phyloP scores from a whole-genome alignment of 352 stramenopile species.

The Thalassiosira ordinaria region DNA sequence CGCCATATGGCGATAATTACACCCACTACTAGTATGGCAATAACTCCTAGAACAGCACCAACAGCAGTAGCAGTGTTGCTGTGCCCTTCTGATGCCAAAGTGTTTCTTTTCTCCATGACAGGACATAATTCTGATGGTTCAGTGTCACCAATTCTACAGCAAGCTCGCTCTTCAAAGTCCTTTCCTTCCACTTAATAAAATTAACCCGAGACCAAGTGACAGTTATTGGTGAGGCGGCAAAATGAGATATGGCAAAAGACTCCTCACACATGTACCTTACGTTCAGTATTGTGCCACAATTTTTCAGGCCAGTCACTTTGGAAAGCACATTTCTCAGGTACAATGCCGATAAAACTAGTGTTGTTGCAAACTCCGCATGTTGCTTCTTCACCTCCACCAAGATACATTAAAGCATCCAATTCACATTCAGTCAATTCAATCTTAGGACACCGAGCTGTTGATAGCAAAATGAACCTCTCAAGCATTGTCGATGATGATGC shows the following conservation, averaged over 20 bases:
- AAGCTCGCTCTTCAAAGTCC: slow-evolving; percentile 37
- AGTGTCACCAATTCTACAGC: slow-evolving; percentile 34
- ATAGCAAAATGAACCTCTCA: slow-evolving; percentile 35
- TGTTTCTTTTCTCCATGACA: too few relatives aligned
- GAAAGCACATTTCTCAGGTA: slow-evolving; percentile 39
- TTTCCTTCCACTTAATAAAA: slow-evolving; percentile 37
- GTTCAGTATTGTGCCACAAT: slow-evolving; percentile 53
- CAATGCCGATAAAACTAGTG: slow-evolving; percentile 25
- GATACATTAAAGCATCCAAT: slow-evolving; percentile 35
- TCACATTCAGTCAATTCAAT: slow-evolving; percentile 49
- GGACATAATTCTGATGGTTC: slow-evolving; percentile 21
- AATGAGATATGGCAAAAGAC: not conserved
- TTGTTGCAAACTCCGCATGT: slow-evolving; percentile 43
- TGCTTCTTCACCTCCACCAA: slow-evolving; percentile 37
- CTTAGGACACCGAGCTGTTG: slow-evolving; percentile 45
- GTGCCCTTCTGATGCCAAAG: too few relatives aligned
- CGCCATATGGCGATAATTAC: too few relatives aligned
- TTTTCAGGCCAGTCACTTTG: slow-evolving; percentile 32
- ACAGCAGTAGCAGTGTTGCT: too few relatives aligned
- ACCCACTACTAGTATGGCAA: too few relatives aligned
- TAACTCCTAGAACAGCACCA: too few relatives aligned
- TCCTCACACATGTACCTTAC: slow-evolving; percentile 13
- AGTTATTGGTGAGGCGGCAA: not conserved
- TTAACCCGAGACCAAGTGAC: not conserved
- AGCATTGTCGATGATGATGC: slow-evolving; percentile 36